Evolutionary conservation across 345 rosid genomes (phyloP), one percentile per base, ranked within the genome.

Genomic region (Psidium guajava): DNA sequence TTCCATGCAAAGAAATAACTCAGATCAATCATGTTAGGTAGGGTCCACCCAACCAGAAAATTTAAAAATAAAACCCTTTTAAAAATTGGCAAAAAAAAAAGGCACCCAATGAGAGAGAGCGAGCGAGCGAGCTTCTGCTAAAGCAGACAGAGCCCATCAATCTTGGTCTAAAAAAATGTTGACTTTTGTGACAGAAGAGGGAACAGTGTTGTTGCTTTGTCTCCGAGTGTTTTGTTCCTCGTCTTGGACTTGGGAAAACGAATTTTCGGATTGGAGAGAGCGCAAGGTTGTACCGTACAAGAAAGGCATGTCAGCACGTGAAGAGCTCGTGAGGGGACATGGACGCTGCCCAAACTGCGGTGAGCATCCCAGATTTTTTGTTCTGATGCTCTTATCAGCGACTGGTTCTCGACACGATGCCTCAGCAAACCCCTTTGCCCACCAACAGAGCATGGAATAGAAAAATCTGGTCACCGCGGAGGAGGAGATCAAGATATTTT

Each of bases 271-370:
- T 9, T 86, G 28, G 40, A 86, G 56, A 88, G 87, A 86, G 81
- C 82, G 84, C 90, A 88, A 54, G 15, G 54, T 49, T 88, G 87
- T 47, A 89, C 22, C 47, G 85, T 49, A 1, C 85, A 83, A 44
- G 14, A 52, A 86, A 80, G 90, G 85, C 89, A 84, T 82, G 86
- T 86, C 83, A 36, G 85, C 92, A 91, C 88, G 90, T 89, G 94
- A 89, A 1, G 32, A 56, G 83, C 89, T 81, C 88, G 90, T 86
- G 93, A 85, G 86, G 28, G 89, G 89, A 87, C 89, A 84, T 87
- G 90, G 91, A 81, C 87, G 11, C 58, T 89, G 93, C 88, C 89
- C 75, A 73, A 15, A 1, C 25, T 27, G 25, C 36, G 6, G 84
- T 16, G 88, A 91, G 88, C 92, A 90, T 14, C 87, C 83, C 69